Evolutionary conservation across 2,329 filamentous ascomycete species (phyloP), one percentile per base, ranked within the genome.

Genomic region (Pseudocercospora fijiensis): DNA sequence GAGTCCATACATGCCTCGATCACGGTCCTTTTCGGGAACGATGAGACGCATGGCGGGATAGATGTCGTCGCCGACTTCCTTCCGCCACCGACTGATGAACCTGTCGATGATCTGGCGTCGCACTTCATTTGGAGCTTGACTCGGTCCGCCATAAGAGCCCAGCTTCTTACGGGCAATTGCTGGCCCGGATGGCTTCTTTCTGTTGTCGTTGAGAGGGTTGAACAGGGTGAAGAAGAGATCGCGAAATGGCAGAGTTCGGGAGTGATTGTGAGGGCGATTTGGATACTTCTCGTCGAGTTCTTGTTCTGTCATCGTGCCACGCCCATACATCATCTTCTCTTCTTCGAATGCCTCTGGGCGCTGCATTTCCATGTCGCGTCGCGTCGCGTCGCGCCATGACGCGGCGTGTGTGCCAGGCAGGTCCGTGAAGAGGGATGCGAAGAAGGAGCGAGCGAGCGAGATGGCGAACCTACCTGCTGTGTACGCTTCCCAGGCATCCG

Each of bases 21-120:
- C 92, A 43, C 92, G 87, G 74, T 99, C 95, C 74, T 96, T 96
- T 72, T 96, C 92, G 0, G 94, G 93, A 3, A 97, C 83, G 62
- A 98, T 96, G 53, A 99, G 84, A 20, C 95, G 88, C 76, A 99
- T 85, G 1, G 92, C 94, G 0, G 95, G 95, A 74, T 95, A 98
- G 71, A 99, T 91, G 76, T 99, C 95, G 70, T 91, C 81, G 26
- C 95, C 95, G 22, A 97, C 93, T 65, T 96, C 88, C 61, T 87
- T 86, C 43, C 93, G 86, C 95, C 95, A 99, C 75, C 87, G 85
- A 13, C 85, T 84, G 70, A 99, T 91, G 79, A 96, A 99, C 7
- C 89, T 84, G 61, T 93, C 86, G 67, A 99, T 92, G 69, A 97
- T 90, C 70, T 88, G 86, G 0, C 90, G 86, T 41, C 92, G 87